phyloP scores from a whole-genome alignment of 176 grass and related monocot species.

The Bothriochloa decipiens region DNA sequence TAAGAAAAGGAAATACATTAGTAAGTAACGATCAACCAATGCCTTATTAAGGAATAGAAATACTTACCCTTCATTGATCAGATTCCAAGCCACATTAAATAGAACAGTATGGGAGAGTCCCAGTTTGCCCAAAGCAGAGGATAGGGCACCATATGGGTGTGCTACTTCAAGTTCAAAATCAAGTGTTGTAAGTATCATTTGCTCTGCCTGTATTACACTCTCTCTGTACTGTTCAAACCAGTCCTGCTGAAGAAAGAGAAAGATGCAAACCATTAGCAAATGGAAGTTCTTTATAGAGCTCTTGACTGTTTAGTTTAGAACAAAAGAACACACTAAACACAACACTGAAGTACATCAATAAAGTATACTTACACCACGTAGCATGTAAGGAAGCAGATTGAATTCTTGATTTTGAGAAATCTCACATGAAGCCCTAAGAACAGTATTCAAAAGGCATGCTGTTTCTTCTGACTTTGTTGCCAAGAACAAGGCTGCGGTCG shows the following conservation, averaged over 20 bases:
- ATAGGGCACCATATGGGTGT: constrained; percentile 81
- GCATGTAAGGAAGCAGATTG: constrained; percentile 59
- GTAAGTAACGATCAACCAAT: constrained; percentile 34
- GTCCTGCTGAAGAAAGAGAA: constrained; percentile 56
- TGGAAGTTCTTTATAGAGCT: neutral
- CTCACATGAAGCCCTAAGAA: constrained; percentile 82
- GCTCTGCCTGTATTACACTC: constrained; percentile 68
- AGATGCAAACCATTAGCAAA: constrained; percentile 32
- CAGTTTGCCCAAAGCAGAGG: constrained; percentile 68
- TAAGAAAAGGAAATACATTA: constrained; percentile 26
- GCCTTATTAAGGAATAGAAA: neutral
- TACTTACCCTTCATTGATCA: constrained; percentile 89
- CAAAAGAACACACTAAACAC: neutral
- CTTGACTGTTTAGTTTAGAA: constrained; percentile 9
- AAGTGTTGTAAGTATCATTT: constrained; percentile 90
- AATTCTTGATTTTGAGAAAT: constrained; percentile 75
- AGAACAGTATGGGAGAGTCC: constrained; percentile 69
- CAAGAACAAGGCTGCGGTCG: constrained; percentile 82
- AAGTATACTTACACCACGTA: constrained; percentile 57
- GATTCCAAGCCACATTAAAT: constrained; percentile 72
- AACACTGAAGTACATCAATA: constrained; percentile 10
- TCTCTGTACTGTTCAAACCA: constrained; percentile 94
- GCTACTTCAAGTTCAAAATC: constrained; percentile 90
- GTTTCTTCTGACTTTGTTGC: constrained; percentile 84
- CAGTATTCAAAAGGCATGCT: constrained; percentile 69